Base-by-base conservation (phyloP, 2,329 filamentous ascomycete genomes). In the Clarireedia homoeocarpa region DNA sequence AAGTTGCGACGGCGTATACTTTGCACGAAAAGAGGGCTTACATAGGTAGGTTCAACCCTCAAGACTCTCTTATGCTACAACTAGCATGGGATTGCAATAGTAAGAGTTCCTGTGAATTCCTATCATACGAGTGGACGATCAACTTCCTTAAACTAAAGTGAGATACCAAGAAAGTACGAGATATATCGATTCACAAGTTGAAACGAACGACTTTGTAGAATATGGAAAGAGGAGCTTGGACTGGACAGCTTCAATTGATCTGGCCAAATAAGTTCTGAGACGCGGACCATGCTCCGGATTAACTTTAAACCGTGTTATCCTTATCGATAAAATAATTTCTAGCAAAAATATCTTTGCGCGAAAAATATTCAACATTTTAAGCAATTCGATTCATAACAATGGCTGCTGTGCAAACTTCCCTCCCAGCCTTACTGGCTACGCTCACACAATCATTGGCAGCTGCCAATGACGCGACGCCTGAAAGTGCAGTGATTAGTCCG, bases 401-500 rank as follows among this genome's bases (percentile, higher is more conserved):
- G 75, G 75, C 82, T 23, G 72, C 44, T 26, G 20, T 77, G 47
- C 71, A 74, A 44, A 73, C 73, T 17, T 76, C 78, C 15, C 65
- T 82, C 42, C 71, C 79, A 55, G 74, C 73, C 14, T 65, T 82
- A 51, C 65, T 83, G 59, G 75, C 78, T 38, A 79, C 79, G 0
- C 68, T 86, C 39, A 79, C 77, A 0, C 78, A 80, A 60, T 85
- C 83, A 1, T 70, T 86, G 1, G 46, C 44, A 14, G 67, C 84
- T 0, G 83, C 88, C 0, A 77, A 86, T 47, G 83, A 91, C 57
- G 83, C 85, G 5, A 78, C 85, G 0, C 82, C 86, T 0, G 81
- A 81, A 49, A 70, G 83, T 17, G 70, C 77, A n/a, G 71, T 76
- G 14, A 80, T 95, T 58, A 75, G 86, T 49, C 82, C 88, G n/a